phyloP scores from a whole-genome alignment of 2,329 filamentous ascomycete species.

The Sordariomycetes sp. region DNA sequence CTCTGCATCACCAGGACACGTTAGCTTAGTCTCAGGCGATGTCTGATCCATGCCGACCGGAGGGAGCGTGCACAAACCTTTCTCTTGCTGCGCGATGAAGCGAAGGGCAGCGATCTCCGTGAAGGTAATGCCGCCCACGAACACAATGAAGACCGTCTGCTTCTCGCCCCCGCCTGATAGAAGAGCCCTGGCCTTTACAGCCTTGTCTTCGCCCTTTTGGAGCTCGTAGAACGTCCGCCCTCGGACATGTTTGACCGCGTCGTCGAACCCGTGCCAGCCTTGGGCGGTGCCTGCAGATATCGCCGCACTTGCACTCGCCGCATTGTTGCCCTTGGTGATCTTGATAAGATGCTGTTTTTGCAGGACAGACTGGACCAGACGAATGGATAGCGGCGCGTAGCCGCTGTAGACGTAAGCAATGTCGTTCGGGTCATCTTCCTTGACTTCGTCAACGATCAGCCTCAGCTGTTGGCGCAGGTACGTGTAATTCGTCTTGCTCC shows the following conservation, averaged over 20 bases:
- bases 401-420: slow-evolving; percentile 97
- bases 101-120: slow-evolving; percentile 90
- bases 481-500: slow-evolving; percentile 80
- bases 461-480: slow-evolving; percentile 77
- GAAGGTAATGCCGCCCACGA: slow-evolving; percentile 92
- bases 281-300: slow-evolving; percentile 42
- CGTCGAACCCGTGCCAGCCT: slow-evolving; percentile 90
- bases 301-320: slow-evolving; percentile 14
- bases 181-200: slow-evolving; percentile 73
- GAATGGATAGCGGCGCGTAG: slow-evolving; percentile 85
- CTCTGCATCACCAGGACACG: slow-evolving; percentile 27
- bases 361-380: slow-evolving; percentile 83
- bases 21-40: neutral
- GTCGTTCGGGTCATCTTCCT: slow-evolving; percentile 88
- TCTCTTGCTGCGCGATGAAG: slow-evolving; percentile 78
- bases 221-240: slow-evolving; percentile 86
- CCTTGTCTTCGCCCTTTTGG: slow-evolving; percentile 88
- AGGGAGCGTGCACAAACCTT: slow-evolving; percentile 35
- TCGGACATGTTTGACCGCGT: slow-evolving; percentile 75
- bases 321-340: slow-evolving; percentile 53
- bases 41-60: neutral
- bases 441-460: slow-evolving; percentile 91
- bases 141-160: slow-evolving; percentile 93
- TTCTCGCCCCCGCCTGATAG: slow-evolving; percentile 64
- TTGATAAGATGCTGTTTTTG: slow-evolving; percentile 78